A percentile compares a stretch with the other conserved stretches of the same genome.
Conservation (phyloP, 139 green algal species). For the Astrephomene gubernaculifera region DNA sequence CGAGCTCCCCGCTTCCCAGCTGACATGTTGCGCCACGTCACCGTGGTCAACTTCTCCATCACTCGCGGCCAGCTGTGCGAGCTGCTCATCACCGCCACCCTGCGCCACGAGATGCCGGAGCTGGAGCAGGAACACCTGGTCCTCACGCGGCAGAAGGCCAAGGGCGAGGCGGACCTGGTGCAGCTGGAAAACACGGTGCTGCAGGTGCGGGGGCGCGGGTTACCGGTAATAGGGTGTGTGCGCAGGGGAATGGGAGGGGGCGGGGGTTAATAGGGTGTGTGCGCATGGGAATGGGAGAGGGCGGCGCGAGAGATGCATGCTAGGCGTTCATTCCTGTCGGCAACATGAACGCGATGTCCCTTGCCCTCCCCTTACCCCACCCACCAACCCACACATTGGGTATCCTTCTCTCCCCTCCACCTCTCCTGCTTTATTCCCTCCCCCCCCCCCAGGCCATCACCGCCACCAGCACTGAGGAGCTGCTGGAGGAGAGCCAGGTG, state of each 20-base stretch:
- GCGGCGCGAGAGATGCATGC: no score
- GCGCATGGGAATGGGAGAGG: no score
- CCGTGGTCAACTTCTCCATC: constrained; percentile 58
- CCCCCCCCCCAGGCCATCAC: constrained; percentile 48
- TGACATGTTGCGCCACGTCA: constrained; percentile 45
- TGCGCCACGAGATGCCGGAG: constrained; percentile 76
- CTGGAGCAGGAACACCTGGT: constrained; percentile 70
- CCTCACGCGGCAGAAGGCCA: constrained; percentile 39
- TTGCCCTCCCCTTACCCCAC: no score
- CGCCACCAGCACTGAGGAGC: constrained; percentile 48
- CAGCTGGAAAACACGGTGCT: constrained; percentile 50
- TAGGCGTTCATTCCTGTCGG: no score
- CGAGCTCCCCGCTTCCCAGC: constrained; percentile 44
- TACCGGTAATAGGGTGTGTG: no score
- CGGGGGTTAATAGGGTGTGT: no score
- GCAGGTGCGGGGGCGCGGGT: no score
- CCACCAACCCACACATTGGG: no score
- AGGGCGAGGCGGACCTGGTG: constrained; percentile 45
- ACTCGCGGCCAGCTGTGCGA: constrained; percentile 55
- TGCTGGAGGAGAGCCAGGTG: constrained; percentile 54
- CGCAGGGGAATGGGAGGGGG: no score
- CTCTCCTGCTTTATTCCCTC: background rate
- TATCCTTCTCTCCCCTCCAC: background rate
- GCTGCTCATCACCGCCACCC: constrained; percentile 68
- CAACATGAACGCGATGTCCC: no score